Percentiles rank a stretch among this genome's conserved stretches.
phyloP scores from a whole-genome alignment of 116 monocot species.

The Zostera marina region DNA sequence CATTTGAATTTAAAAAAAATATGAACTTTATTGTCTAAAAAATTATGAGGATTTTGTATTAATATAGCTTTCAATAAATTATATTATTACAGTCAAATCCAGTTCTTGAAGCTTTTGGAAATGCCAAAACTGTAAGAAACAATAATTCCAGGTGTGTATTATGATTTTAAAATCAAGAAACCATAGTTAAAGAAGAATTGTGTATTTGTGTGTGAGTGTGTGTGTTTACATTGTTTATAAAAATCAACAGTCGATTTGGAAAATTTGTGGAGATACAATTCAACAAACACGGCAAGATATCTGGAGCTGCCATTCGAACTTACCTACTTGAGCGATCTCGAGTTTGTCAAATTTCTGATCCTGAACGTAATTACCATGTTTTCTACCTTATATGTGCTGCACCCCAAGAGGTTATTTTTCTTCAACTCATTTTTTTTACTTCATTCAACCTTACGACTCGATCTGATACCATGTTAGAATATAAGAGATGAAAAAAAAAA shows the following conservation, averaged over 20 bases:
- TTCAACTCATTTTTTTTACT: too few relatives aligned
- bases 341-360: slow-evolving; percentile 95
- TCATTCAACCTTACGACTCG: too few relatives aligned
- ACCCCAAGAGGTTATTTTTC: slow-evolving; percentile 54
- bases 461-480: too few relatives aligned
- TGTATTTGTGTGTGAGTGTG: too few relatives aligned
- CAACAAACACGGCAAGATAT: slow-evolving; percentile 91
- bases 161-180: too few relatives aligned
- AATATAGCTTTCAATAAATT: neutral
- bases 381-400: slow-evolving; percentile 98
- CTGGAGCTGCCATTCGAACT: slow-evolving; percentile 97
- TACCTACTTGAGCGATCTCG: slow-evolving; percentile 96
- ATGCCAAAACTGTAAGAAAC: slow-evolving; percentile 98
- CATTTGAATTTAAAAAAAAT: too few relatives aligned
- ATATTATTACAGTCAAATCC: slow-evolving; percentile 63
- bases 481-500: too few relatives aligned
- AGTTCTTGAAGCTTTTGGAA: slow-evolving; percentile 98
- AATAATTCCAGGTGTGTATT: slow-evolving; percentile 94
- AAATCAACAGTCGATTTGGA: slow-evolving; percentile 76
- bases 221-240: neutral
- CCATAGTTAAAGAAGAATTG: too few relatives aligned
- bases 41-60: neutral
- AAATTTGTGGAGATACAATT: slow-evolving; percentile 99
- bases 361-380: slow-evolving; percentile 95
- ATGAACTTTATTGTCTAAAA: neutral